Evolutionary conservation across 805 yeast species (phyloP), one percentile per base, ranked within the genome.

Genomic region (Nematodospora valgi): DNA sequence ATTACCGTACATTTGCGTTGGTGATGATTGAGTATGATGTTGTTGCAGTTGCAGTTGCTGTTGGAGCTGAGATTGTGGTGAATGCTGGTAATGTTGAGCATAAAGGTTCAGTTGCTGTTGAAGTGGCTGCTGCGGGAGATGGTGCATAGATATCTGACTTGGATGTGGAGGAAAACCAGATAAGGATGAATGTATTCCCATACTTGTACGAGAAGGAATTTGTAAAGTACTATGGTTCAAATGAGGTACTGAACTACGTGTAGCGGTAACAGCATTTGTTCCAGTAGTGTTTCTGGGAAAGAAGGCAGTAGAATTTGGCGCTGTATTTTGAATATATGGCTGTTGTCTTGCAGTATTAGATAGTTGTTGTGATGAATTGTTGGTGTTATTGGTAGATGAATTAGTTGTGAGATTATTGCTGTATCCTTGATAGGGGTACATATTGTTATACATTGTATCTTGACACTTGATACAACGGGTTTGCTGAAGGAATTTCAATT

Each of bases 181-280:
- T 18, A 32, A 32, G 17, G 17, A 29, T 10, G 35, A 32, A 24
- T 32, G 35, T 13, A 32, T 23, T 19, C 24, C 24, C 35, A 32
- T 32, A 19, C 35, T 32, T 17, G 35, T 18, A 18, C 35, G 35
- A 18, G 35, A 29, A 9, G 35, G 35, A 18, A 32, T 32, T n/a
- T n/a, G n/a, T n/a, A n/a, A n/a, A 5, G 14, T 29, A 7, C 35
- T 29, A 32, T 32, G 35, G 24, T 32, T 32, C n/a, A 32, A 32
- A 24, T 32, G 35, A 9, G 35, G 35, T 13, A 32, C 17, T 11
- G 43, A 17, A 38, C 47, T 28, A 32, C 45, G 12, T 37, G 41
- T 28, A 38, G 48, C 27, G 28, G 42, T 27, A 24, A 44, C 20
- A 38, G 48, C 13, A 24, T 41, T 35, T 41, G 52, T 26, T 38